phyloP scores from a whole-genome alignment of 495 filamentous ascomycete genomes.

The Penicillium egyptiacum region DNA sequence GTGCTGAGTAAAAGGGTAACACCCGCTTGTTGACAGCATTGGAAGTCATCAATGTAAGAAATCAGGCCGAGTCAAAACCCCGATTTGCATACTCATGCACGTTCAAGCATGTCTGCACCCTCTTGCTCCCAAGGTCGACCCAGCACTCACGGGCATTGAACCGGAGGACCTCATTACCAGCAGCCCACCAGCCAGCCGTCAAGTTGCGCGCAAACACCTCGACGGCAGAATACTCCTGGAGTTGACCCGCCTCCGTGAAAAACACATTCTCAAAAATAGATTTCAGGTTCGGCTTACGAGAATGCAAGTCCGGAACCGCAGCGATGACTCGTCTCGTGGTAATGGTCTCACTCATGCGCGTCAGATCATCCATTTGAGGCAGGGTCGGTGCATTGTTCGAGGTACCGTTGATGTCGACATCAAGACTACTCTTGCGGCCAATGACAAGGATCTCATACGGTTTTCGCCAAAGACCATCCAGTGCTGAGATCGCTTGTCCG shows the following conservation, averaged over 20 bases:
- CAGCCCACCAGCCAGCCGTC: slow-evolving; percentile 84
- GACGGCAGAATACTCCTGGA: slow-evolving; percentile 59
- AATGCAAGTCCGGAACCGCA: slow-evolving; percentile 87
- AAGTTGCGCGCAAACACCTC: slow-evolving; percentile 89
- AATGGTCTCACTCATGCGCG: slow-evolving; percentile 10
- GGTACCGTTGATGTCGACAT: background rate
- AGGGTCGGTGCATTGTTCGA: background rate
- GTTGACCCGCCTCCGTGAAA: slow-evolving; percentile 15
- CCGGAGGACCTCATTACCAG: slow-evolving; percentile 82
- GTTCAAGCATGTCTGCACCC: background rate
- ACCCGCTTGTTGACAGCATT: background rate
- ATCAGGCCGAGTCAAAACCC: background rate
- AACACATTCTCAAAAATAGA: slow-evolving; percentile 54
- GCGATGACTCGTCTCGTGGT: slow-evolving; percentile 62
- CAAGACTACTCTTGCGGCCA: slow-evolving; percentile 34
- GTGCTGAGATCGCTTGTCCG: slow-evolving; percentile 68
- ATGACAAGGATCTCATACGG: slow-evolving; percentile 86
- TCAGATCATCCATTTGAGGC: slow-evolving; percentile 6
- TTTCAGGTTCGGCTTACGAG: slow-evolving; percentile 77
- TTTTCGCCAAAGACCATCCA: slow-evolving; percentile 72
- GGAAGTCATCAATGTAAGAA: background rate
- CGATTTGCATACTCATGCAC: background rate
- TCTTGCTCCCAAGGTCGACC: slow-evolving; percentile 30
- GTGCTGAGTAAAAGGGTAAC: background rate
- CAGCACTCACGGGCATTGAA: slow-evolving; percentile 75